phyloP scores from a whole-genome alignment of 2,329 filamentous ascomycete species.

The Phyllosticta ampelicida region DNA sequence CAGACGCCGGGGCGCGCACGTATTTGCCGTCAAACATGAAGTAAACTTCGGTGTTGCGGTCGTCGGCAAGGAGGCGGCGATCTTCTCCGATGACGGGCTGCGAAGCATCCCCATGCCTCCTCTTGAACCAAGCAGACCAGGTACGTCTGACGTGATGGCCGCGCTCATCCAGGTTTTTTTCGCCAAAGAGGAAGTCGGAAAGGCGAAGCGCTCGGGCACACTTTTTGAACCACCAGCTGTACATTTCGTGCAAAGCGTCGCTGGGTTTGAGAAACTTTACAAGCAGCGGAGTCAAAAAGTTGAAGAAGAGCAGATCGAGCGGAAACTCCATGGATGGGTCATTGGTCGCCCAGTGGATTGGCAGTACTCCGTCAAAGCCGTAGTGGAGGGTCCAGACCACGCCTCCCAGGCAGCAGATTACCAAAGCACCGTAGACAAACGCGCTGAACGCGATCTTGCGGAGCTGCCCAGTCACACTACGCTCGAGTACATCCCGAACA shows the following conservation, averaged over 20 bases:
- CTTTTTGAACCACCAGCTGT: constrained; percentile 90
- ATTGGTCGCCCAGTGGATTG: constrained; percentile 87
- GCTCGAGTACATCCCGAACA: constrained; percentile 89
- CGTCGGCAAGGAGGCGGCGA: constrained; percentile 20
- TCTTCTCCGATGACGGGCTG: constrained; percentile 26
- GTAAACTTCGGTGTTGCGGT: constrained; percentile 32
- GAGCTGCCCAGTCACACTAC: constrained; percentile 82
- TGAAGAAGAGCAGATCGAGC: constrained; percentile 89
- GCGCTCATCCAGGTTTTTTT: constrained; percentile 72
- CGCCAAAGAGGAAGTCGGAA: constrained; percentile 87
- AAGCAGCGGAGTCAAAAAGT: constrained; percentile 84
- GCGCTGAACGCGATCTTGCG: constrained; percentile 95
- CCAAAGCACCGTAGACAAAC: constrained; percentile 85
- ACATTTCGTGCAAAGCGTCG: constrained; percentile 73
- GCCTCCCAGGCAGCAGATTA: constrained; percentile 85
- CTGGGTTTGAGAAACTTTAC: constrained; percentile 77
- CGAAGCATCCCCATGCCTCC: constrained; percentile 29
- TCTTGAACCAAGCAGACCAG: constrained; percentile 47
- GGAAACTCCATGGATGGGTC: constrained; percentile 91
- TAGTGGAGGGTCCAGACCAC: constrained; percentile 85
- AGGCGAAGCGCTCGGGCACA: constrained; percentile 72
- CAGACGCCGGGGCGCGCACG: constrained; percentile 85
- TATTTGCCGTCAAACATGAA: constrained; percentile 67
- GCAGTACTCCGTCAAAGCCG: constrained; percentile 60
- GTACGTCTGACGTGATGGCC: constrained; percentile 52